Evolutionary conservation across 352 stramenopile species (phyloP).

Genomic region (Globisporangium irregulare): DNA sequence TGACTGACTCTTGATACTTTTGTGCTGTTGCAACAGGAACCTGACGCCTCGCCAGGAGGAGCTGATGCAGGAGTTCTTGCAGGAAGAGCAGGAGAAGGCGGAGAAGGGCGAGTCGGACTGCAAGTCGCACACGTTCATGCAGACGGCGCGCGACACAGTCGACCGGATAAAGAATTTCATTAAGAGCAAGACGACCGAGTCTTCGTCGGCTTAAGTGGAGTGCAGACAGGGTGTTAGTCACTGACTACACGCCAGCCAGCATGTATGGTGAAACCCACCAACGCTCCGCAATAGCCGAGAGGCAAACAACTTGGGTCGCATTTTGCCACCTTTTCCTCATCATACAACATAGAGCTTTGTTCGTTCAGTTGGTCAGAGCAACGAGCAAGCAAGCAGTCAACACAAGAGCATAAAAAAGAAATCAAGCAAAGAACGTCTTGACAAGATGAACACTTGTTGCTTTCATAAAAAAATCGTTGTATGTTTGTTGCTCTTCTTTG

Average conservation of each 20-base stretch:
- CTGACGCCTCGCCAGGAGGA: constrained; percentile 94
- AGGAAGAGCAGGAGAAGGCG: constrained; percentile 75
- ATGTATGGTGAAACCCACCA: too few species aligned
- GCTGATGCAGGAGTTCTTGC: constrained; percentile 94
- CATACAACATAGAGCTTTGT: constrained; percentile 15
- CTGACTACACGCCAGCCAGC: too few species aligned
- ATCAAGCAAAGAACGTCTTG: background rate
- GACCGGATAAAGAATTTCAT: constrained; percentile 90
- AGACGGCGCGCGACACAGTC: constrained; percentile 79
- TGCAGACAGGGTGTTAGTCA: too few species aligned
- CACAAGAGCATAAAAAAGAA: background rate
- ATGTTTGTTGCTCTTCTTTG: background rate
- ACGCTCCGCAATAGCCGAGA: background rate
- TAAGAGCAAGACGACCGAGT: constrained; percentile 48
- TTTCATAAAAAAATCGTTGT: background rate
- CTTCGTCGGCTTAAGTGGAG: constrained; percentile 5
- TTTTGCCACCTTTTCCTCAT: background rate
- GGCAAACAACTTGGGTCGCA: background rate
- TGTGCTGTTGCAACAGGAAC: constrained; percentile 37
- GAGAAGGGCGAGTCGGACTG: constrained; percentile 69
- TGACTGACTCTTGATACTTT: constrained; percentile 7
- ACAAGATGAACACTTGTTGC: background rate
- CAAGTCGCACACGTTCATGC: constrained; percentile 82
- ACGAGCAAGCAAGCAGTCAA: constrained; percentile 3
- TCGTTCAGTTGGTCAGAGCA: background rate